Evolutionary conservation across 768 basidiomycete species (phyloP), one percentile per base, ranked within the genome.

Genomic region (Lyophyllum semitale): DNA sequence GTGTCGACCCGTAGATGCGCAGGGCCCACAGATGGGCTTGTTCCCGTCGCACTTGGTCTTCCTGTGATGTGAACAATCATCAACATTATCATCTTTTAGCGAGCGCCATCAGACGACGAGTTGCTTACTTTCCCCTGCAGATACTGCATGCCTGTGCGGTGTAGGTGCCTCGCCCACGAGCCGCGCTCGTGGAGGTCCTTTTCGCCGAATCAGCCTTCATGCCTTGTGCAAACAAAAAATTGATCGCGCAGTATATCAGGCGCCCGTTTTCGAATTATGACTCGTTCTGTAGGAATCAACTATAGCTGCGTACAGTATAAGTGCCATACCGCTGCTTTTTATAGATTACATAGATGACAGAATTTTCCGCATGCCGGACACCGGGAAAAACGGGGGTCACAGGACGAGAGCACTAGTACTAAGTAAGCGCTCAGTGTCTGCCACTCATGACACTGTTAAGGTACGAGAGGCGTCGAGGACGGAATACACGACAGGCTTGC

Each of bases 21-120:
- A 80, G 18, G 75, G 70, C 44, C 68, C 65, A 58, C 80, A 81
- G 27, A 72, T 62, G 35, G 80, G 80, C 58, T 74, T 75, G 40
- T 60, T 59, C 26, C 77, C 80, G 58, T 77, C 77, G 64, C 80
- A 81, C 60, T 75, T 78, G 12, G 71, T 75, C 59, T 79, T 79
- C 63, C 79, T 79, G 49, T 33, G n/a, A 48, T 38, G 29, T 42
- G 18, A 27, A 22, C 25, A 51, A 29, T 41, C 2, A 26, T 46
- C 23, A 29, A 33, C 12, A 38, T 30, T 40, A 50, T 27, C 22
- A 12, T 27, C n/a, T 27, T 22, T 41, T 40, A 48, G 13, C 44
- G 33, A 53, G 48, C 11, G 48, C 29, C 35, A 55, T 53, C 23
- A 40, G 30, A 30, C 33, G 26, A 48, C 11, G 51, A 33, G 32